phyloP scores from a whole-genome alignment of 2,329 filamentous ascomycete genomes.

The Beauveria bassiana region DNA sequence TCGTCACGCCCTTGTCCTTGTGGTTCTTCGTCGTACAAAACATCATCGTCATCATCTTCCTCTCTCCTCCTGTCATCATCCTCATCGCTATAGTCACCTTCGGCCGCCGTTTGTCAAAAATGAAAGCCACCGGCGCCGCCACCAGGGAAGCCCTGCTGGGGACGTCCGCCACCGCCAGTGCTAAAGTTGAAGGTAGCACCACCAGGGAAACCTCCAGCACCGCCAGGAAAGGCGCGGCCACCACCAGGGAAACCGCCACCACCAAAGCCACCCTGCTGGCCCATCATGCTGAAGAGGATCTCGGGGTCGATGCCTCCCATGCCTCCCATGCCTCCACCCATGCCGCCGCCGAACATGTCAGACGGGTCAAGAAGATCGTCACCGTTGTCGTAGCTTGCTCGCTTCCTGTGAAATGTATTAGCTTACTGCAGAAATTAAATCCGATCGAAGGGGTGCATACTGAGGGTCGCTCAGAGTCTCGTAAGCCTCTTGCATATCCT shows the following conservation, averaged over 20 bases:
- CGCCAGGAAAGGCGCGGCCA: conserved; percentile 37
- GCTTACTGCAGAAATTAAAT: conserved; percentile 13
- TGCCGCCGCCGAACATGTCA: conserved; percentile 72
- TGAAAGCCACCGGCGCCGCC: conserved; percentile 32
- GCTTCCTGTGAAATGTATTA: conserved; percentile 56
- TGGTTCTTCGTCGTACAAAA: conserved; percentile 24
- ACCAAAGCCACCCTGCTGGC: conserved; percentile 51
- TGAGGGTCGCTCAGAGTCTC: conserved; percentile 91
- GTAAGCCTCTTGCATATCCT: conserved; percentile 95
- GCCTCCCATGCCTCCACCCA: conserved; percentile 58
- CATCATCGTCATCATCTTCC: conserved; percentile 22
- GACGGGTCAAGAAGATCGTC: conserved; percentile 82
- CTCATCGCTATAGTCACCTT: conserved; percentile 16
- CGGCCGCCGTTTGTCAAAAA: conserved; percentile 43
- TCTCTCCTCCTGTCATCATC: conserved; percentile 21
- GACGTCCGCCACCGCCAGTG: conserved; percentile 32
- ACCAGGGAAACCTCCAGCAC: conserved; percentile 41
- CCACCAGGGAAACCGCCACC: conserved; percentile 44
- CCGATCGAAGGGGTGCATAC: conserved; percentile 40
- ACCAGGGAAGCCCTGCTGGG: conserved; percentile 50
- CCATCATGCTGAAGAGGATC: conserved; percentile 80
- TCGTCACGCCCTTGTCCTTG: neutral
- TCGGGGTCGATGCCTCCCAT: conserved; percentile 67
- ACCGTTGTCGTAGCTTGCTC: conserved; percentile 83
- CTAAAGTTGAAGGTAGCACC: conserved; percentile 39